Base-by-base conservation (phyloP, 768 basidiomycete genomes). In the Lentinula boryana region DNA sequence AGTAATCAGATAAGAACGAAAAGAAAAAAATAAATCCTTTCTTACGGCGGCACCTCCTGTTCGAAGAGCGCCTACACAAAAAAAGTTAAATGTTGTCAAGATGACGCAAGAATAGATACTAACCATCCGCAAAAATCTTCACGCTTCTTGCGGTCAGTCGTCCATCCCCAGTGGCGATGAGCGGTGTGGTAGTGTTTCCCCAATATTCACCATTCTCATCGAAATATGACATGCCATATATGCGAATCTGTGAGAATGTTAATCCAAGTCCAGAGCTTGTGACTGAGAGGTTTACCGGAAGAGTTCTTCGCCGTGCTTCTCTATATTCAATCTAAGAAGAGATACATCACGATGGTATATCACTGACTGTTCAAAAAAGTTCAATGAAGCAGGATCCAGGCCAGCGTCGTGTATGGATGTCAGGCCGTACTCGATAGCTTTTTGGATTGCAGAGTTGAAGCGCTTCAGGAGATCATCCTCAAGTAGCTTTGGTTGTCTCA, bases 391-490 rank as follows among this genome's bases (percentile, higher is more conserved):
- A 18, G 88, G 86, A 61, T 82, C 75, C 48, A 91, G 76, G 15
- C 86, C 88, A 12, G 95, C 95, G 70, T 97, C 95, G 68, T 95
- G 93, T 41, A 97, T 83, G 1, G 88, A 84, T 0, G 93, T 94
- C 60, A 97, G 70, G 5, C 95, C 95, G 57, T 79, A 73, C 2
- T 81, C 74, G 51, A 92, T 77, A 9, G 88, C 91, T 68, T 93
- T 85, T 43, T 77, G 73, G 21, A 89, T 82, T 6, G 91, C 81
- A 38, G 79, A 74, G 48, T 78, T 75, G 70, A 88, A 95, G 23
- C 77, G 79, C 66, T 80, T 78, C 60, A 82, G 67, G 48, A 93
- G 76, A 63, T 89, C 85, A 32, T 72, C 75, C 66, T 89, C 82
- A 0, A 87, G 88, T 59, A 84, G 78, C 21, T 79, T 72, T 0